Conservation (phyloP, 805 yeast species). For the Ogataea methanolica region DNA sequence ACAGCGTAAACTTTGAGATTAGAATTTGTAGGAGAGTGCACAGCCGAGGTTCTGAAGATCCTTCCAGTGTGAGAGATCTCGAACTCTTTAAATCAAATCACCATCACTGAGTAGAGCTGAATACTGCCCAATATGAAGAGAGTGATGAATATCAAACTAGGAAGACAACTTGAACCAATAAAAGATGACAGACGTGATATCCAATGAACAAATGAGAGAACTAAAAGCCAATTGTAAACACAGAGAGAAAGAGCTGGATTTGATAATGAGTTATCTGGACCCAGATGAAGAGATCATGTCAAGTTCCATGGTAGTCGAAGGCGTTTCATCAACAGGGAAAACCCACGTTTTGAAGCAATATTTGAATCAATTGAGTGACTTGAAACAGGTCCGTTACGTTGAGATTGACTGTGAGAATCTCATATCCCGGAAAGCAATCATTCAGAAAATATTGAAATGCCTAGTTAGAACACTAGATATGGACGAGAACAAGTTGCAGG, state of each 20-base stretch:
- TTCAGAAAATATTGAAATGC: slow-evolving; percentile 36
- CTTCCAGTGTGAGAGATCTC: too few species aligned
- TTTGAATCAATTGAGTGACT: slow-evolving; percentile 20
- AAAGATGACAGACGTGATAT: too few species aligned
- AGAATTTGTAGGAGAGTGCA: too few species aligned
- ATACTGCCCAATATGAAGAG: too few species aligned
- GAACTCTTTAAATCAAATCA: too few species aligned
- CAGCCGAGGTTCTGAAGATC: too few species aligned
- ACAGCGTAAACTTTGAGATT: too few species aligned
- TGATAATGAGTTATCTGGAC: slow-evolving; percentile 33
- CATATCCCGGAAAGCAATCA: slow-evolving; percentile 35
- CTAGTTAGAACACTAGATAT: slow-evolving; percentile 15
- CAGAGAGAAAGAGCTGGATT: slow-evolving; percentile 32
- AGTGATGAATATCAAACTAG: too few species aligned
- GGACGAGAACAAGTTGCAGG: slow-evolving; percentile 4
- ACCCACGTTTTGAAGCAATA: slow-evolving; percentile 33
- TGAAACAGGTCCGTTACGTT: slow-evolving; percentile 22
- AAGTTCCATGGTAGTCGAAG: slow-evolving; percentile 41
- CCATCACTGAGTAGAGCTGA: too few species aligned
- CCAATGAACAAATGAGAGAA: neutral
- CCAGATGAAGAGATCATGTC: slow-evolving; percentile 26
- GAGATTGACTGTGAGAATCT: slow-evolving; percentile 42
- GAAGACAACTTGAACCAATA: too few species aligned
- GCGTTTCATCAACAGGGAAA: slow-evolving; percentile 47
- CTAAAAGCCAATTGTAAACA: slow-evolving; percentile 11